These are phyloP conservation scores for Durotheca rogersii DNA, from an alignment of 495 filamentous ascomycete genomes.

Conservation along the genomic window DNA sequence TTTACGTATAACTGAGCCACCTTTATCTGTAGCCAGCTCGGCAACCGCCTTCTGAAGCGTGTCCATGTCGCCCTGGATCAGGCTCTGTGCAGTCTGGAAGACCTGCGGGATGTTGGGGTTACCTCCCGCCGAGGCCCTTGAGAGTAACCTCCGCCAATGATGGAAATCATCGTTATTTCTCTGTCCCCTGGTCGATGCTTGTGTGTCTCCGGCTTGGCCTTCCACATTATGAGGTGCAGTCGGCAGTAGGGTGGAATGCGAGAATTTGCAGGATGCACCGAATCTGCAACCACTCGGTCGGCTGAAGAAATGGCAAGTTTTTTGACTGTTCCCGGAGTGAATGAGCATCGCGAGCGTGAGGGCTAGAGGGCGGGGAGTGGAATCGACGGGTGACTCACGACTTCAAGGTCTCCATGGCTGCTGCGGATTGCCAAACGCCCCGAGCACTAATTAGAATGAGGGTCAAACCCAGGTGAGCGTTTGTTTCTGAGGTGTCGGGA, in stretches of 20 bases:
- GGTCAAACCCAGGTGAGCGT: no score
- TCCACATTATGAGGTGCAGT: background rate
- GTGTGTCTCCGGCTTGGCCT: background rate
- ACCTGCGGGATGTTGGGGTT: constrained; percentile 4
- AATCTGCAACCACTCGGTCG: background rate
- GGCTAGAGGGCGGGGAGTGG: background rate
- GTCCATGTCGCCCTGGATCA: constrained; percentile 10
- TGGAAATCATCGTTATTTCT: background rate
- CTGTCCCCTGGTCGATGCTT: background rate
- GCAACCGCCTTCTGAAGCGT: constrained; percentile 9
- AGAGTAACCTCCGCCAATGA: constrained; percentile 7
- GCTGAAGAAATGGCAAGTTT: background rate
- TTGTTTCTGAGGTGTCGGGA: no score
- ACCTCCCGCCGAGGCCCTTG: background rate
- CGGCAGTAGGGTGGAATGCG: background rate
- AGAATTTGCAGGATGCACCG: background rate
- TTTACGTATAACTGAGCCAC: constrained; percentile 6
- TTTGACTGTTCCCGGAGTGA: background rate
- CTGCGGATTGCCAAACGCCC: no score
- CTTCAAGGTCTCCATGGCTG: background rate
- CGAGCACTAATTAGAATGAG: no score
- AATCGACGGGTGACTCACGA: background rate
- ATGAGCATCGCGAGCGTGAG: no score
- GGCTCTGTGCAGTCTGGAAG: constrained; percentile 11
- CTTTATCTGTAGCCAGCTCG: constrained; percentile 13